Evolutionary conservation across 352 stramenopile genomes (phyloP).

Genomic region (Phytophthora tubulina): DNA sequence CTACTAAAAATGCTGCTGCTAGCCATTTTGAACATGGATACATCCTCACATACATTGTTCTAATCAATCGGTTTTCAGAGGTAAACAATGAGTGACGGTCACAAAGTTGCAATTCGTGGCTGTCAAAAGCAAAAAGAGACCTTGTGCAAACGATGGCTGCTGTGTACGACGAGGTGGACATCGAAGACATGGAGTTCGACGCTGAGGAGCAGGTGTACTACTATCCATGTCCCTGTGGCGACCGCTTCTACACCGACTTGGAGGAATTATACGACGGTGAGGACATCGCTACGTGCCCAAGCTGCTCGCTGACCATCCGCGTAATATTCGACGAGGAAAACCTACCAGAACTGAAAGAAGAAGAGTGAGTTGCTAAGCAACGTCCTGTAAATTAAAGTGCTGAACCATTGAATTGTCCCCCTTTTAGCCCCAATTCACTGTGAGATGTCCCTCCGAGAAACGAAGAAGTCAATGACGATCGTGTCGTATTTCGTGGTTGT

Average conservation of each 20-base stretch:
- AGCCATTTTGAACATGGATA: slow-evolving; percentile 28
- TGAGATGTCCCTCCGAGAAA: neutral
- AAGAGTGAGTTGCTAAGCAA: slow-evolving; percentile 35
- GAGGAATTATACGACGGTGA: slow-evolving; percentile 95
- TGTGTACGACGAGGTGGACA: slow-evolving; percentile 98
- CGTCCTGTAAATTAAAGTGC: slow-evolving; percentile 31
- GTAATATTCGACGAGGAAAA: slow-evolving; percentile 96
- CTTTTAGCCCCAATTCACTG: neutral
- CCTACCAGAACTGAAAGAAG: slow-evolving; percentile 73
- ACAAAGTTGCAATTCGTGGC: slow-evolving; percentile 24
- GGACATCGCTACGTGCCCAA: slow-evolving; percentile 97
- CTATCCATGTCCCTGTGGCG: slow-evolving; percentile 98
- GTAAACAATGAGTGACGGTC: neutral
- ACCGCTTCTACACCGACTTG: slow-evolving; percentile 92
- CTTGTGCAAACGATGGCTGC: slow-evolving; percentile 85
- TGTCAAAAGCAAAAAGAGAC: slow-evolving; percentile 3
- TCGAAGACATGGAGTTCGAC: slow-evolving; percentile 98
- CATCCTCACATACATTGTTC: slow-evolving; percentile 1
- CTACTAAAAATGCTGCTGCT: slow-evolving; percentile 14
- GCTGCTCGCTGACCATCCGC: slow-evolving; percentile 96
- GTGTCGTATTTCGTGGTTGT: neutral
- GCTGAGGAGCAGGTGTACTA: slow-evolving; percentile 94
- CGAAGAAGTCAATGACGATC: neutral
- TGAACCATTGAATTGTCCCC: neutral
- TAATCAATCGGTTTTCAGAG: slow-evolving; percentile 31